phyloP scores from a whole-genome alignment of 257 asterid genomes.

The Solanum megistacrolobum region DNA sequence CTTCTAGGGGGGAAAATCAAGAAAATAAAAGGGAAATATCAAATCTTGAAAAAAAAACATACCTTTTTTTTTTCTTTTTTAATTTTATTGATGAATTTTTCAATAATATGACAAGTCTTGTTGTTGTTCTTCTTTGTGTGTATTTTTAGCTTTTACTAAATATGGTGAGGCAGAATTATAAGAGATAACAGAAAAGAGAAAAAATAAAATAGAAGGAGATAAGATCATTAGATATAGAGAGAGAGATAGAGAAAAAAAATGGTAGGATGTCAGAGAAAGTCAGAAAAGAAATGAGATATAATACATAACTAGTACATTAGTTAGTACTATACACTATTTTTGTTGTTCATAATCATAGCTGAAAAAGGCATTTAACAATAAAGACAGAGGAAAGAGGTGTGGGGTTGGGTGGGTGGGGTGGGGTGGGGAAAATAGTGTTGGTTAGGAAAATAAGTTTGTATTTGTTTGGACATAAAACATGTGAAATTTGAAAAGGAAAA shows the following conservation, averaged over 20 bases:
- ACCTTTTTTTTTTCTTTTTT: neutral
- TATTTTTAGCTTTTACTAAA: conserved; percentile 44
- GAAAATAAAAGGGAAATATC: neutral
- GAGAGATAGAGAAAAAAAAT: neutral
- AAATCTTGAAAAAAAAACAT: neutral
- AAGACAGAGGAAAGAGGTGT: neutral
- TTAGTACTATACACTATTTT: conserved; percentile 12
- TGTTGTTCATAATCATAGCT: neutral
- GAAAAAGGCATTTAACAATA: neutral
- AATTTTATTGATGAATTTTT: neutral
- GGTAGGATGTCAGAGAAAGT: conserved; percentile 40
- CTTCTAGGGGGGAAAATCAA: neutral
- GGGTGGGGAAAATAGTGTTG: neutral
- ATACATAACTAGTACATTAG: neutral
- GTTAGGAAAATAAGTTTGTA: neutral
- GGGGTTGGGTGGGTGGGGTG: neutral
- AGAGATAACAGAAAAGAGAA: conserved; percentile 2
- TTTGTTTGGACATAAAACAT: neutral
- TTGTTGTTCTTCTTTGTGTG: neutral
- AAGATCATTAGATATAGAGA: conserved; percentile 45
- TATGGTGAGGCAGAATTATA: conserved; percentile 17
- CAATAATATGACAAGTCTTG: conserved; percentile 9
- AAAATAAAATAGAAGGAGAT: conserved; percentile 30
- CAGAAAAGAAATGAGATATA: neutral
- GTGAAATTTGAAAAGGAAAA: too few species aligned